A percentile compares a stretch with the other conserved stretches of the same genome.
Evolutionary conservation across 257 asterid species (phyloP).

Genomic region (Solanum infundibuliforme): DNA sequence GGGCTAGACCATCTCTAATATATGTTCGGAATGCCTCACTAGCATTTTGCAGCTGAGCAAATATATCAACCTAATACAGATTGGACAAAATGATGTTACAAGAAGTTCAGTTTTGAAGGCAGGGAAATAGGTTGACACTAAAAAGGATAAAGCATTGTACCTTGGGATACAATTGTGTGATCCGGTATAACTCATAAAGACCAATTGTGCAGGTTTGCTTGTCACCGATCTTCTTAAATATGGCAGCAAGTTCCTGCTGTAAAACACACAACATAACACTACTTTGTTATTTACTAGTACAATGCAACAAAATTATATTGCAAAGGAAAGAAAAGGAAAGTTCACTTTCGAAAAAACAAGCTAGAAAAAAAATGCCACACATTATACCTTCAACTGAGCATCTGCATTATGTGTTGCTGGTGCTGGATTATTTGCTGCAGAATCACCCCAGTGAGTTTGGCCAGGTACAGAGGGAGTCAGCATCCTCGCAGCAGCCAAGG

Average conservation of each 20-base stretch:
- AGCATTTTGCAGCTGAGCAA: conserved; percentile 96
- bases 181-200: conserved; percentile 87
- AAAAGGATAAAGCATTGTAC: conserved; percentile 18
- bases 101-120: not conserved
- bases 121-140: not conserved
- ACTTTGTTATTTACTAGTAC: not conserved
- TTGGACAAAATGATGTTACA: not conserved
- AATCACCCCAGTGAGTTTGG: conserved; percentile 95
- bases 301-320: not conserved
- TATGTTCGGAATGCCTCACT: conserved; percentile 94
- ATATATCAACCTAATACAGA: conserved; percentile 80
- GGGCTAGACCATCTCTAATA: conserved; percentile 95
- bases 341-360: not conserved
- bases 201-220: conserved; percentile 98
- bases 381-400: conserved; percentile 76
- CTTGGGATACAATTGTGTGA: conserved; percentile 95
- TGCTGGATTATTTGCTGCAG: conserved; percentile 66
- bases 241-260: conserved; percentile 99
- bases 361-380: not conserved
- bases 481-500: conserved; percentile 99
- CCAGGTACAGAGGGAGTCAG: conserved; percentile 93
- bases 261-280: conserved; percentile 7
- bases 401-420: conserved; percentile 85
- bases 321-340: not conserved
- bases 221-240: conserved; percentile 97